Evolutionary conservation across 441 rosid species (phyloP), one percentile per base, ranked within the genome.

Genomic region (Raphanus hybrid): DNA sequence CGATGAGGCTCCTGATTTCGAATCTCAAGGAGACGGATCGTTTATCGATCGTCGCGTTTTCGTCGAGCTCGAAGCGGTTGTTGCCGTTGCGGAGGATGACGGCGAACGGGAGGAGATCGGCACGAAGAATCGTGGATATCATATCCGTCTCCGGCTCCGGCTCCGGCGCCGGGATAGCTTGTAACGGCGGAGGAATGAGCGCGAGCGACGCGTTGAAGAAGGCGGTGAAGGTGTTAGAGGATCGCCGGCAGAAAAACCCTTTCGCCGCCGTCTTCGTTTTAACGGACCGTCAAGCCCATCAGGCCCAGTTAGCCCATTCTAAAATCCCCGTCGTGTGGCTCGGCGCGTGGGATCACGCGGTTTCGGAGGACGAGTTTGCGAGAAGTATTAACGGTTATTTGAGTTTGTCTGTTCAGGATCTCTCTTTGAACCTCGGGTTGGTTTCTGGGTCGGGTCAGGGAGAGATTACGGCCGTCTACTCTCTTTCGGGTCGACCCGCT

Each of bases 201-300:
- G 88, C 83, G 0, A 86, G 52, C 81, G 96, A 92, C 84, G 98
- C 97, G 75, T 86, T 92, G 7, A 90, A 91, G 62, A 94, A 94
- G 82, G 98, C 98, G 18, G 91, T 86, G 15, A 91, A 94, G 71
- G 96, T 94, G 71, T 82, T 92, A 3, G 97, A 92, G 37, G 98
- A 94, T 84, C 92, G 98, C 72, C 90, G 96, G 50, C 88, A 86
- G 80, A 85, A 70, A 85, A 94, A 94, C 79, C 89, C 90, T 15
- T 78, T 82, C 34, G 79, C 96, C 50, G 83, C 83, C 68, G 82
- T 94, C 52, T 62, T 92, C 37, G 81, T 92, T 52, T 69, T 91
- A 27, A 87, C 94, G 9, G 91, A 85, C 78, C 75, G 87, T 29
- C 78, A 78, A 29, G 80, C 85, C 78, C 81, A 78, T 73, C 65